These are phyloP conservation scores for Xerocomus nothofagi DNA, from an alignment of 1,284 basidiomycete species.

Conservation along the genomic window DNA sequence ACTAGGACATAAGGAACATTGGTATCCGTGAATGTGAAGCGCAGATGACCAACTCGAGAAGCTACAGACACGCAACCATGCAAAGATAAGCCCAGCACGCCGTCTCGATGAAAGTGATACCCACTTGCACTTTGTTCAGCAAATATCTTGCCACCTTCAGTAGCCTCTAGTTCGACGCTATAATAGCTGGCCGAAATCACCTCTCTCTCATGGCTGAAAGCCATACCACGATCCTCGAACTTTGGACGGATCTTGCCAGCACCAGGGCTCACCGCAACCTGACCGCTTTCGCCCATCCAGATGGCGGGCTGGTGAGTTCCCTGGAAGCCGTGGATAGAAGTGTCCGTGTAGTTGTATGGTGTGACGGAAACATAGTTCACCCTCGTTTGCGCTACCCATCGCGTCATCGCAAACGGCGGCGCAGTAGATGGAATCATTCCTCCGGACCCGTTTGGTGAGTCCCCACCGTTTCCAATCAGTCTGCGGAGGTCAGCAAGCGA, in stretches of 20 bases:
- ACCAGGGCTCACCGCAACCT: constrained; percentile 65
- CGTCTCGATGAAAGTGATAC: constrained; percentile 27
- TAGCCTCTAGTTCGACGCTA: constrained; percentile 56
- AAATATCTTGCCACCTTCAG: constrained; percentile 49
- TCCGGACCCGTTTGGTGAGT: constrained; percentile 66
- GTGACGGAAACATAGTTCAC: constrained; percentile 75
- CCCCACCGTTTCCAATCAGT: constrained; percentile 71
- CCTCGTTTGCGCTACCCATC: constrained; percentile 75
- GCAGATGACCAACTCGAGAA: constrained; percentile 75
- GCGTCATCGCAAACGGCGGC: constrained; percentile 81
- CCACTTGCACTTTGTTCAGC: constrained; percentile 72
- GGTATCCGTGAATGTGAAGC: constrained; percentile 63
- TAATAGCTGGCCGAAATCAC: constrained; percentile 70
- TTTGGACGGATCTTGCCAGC: constrained; percentile 47
- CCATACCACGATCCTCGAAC: constrained; percentile 64
- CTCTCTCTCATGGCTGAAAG: constrained; percentile 59
- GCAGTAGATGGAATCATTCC: constrained; percentile 72
- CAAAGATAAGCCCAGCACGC: constrained; percentile 1
- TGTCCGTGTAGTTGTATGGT: constrained; percentile 74
- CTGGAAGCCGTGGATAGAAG: constrained; percentile 69
- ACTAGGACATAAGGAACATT: constrained; percentile 62
- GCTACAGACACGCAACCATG: constrained; percentile 41
- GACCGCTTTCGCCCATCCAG: constrained; percentile 87
- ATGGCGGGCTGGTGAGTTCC: constrained; percentile 85
- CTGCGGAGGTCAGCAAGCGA: constrained; percentile 23